Base-by-base conservation (phyloP, 208 protist genomes). In the Naegleria lovaniensis region DNA sequence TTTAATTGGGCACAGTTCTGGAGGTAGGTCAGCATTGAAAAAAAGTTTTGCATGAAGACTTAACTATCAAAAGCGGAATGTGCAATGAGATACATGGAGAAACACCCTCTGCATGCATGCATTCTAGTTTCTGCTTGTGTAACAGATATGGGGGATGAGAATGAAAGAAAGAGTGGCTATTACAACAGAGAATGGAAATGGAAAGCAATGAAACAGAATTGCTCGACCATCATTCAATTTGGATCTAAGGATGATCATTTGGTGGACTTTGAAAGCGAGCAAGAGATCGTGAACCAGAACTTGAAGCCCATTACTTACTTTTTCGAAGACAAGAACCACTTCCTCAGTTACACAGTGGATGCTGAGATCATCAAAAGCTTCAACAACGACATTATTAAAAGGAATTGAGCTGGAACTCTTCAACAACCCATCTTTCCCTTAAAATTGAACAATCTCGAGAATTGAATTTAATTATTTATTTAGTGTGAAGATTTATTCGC, bases 111-210 rank as follows among this genome's bases (percentile, higher is more conserved):
- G 5, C 29, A 79, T 79, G 16, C 67, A 36, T 79, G 67, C 36
- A 33, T 79, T 36, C 9, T 79, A 36, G 67, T 79, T 29, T 79
- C 67, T 79, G 67, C 67, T 79, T 79, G 67, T 33, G 67, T 79
- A 0, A 79, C 67, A 36, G 67, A 79, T 36, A 79, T 79, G 67
- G 67, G 67, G 9, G 29, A 36, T 79, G 29, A 29, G 36, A 79
- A 79, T 79, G 67, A 79, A 79, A 79, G 67, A 36, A 79, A 36
- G 29, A 79, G 67, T 79, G 67, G 67, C 19, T 79, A 79, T 79
- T 79, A 79, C 67, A 79, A 79, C n/a, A 79, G 67, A 79, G 67
- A 79, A 79, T 79, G 67, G 67, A 79, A 79, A 36, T 79, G 67
- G 67, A 33, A 79, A 79, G 25, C n/a, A 79, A 79, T 79, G 67